These are phyloP conservation scores for Platanthera zijinensis DNA, from an alignment of 106 monocot species.

Conservation along the genomic window DNA sequence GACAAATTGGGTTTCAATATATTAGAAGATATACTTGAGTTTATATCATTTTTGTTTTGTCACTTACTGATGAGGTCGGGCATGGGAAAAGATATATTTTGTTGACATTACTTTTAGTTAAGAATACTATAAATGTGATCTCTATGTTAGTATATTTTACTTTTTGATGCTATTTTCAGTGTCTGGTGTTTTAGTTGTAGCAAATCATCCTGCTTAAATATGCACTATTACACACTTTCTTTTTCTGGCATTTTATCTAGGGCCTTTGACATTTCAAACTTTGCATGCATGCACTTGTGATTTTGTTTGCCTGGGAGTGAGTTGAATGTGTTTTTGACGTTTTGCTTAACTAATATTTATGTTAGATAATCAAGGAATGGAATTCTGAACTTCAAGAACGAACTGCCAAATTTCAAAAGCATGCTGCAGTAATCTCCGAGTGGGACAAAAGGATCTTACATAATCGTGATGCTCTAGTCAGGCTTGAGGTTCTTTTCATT, in stretches of 20 bases:
- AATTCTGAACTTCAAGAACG: conserved; percentile 86
- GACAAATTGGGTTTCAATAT: no score
- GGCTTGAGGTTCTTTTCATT: conserved; percentile 55
- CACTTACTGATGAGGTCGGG: background rate
- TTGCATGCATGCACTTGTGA: background rate
- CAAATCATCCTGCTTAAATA: background rate
- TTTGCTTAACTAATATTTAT: background rate
- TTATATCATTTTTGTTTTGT: background rate
- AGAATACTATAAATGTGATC: background rate
- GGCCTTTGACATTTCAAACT: background rate
- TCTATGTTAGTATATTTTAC: background rate
- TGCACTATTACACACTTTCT: background rate
- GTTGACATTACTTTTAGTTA: background rate
- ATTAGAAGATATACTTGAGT: no score
- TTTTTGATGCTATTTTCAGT: background rate
- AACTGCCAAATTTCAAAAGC: conserved; percentile 73
- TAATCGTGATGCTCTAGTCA: conserved; percentile 76
- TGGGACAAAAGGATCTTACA: conserved; percentile 91
- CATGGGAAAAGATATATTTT: background rate
- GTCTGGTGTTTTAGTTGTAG: background rate
- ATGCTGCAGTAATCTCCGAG: conserved; percentile 74
- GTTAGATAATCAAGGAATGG: conserved; percentile 89
- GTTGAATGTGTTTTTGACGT: background rate
- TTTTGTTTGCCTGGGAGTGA: background rate
- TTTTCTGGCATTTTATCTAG: background rate